Evolutionary conservation across 352 stramenopile species (phyloP).

Genomic region (Phytophthora citrophthora): DNA sequence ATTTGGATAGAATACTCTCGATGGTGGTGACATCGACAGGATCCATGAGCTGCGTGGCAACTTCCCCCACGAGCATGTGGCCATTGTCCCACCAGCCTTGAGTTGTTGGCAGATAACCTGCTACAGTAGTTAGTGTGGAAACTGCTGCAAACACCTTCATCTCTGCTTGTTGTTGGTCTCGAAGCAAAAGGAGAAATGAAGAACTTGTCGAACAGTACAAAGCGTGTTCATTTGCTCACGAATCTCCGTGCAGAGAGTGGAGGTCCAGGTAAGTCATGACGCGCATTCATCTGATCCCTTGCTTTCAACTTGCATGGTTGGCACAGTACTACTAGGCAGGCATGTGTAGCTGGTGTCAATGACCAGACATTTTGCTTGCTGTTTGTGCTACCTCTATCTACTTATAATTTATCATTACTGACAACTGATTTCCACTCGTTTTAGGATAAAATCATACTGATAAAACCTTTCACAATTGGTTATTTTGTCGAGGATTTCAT

Average conservation of each 20-base stretch:
- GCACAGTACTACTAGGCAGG: too few species aligned
- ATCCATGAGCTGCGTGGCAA: slow-evolving; percentile 55
- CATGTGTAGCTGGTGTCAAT: too few species aligned
- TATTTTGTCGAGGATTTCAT: not conserved
- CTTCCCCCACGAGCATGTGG: slow-evolving; percentile 60
- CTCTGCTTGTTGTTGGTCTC: not conserved
- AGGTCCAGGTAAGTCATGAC: not conserved
- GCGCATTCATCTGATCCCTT: slow-evolving; percentile 5
- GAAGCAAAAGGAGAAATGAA: slow-evolving; percentile 17
- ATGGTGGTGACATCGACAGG: slow-evolving; percentile 48
- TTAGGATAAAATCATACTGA: not conserved
- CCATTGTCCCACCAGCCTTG: slow-evolving; percentile 64
- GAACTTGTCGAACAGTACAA: not conserved
- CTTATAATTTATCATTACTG: not conserved
- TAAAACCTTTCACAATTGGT: not conserved
- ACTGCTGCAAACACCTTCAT: slow-evolving; percentile 45
- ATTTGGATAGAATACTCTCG: slow-evolving; percentile 44
- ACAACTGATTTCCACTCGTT: not conserved
- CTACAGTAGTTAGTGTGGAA: slow-evolving; percentile 5
- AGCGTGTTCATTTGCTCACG: slow-evolving; percentile 14
- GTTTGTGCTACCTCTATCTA: not conserved
- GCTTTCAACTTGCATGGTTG: not conserved
- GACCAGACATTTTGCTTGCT: too few species aligned
- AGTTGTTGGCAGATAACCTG: slow-evolving; percentile 21
- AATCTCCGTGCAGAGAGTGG: slow-evolving; percentile 15